These are phyloP conservation scores for Termitomyces sp. DNA, from an alignment of 768 basidiomycete species.

Conservation along the genomic window DNA sequence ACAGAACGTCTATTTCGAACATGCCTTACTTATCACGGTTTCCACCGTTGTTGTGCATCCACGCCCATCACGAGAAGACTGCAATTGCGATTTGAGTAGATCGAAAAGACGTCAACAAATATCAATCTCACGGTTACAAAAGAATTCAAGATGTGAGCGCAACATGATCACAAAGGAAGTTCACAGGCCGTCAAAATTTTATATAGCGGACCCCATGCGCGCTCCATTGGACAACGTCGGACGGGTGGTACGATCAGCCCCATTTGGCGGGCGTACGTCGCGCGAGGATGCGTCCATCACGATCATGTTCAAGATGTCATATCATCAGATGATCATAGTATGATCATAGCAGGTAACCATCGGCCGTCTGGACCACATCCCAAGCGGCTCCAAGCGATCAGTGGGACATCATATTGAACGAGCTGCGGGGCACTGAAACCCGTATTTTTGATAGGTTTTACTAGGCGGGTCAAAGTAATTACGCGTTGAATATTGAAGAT, in stretches of 20 bases:
- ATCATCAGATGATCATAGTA: background rate
- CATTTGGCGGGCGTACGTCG: background rate
- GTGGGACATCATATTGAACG: background rate
- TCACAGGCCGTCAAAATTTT: background rate
- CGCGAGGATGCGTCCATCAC: background rate
- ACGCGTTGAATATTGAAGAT: no score
- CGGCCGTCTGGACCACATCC: background rate
- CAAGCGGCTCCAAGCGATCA: background rate
- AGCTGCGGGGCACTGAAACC: background rate
- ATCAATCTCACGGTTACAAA: no score
- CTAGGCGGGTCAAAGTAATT: no score
- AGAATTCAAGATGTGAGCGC: background rate
- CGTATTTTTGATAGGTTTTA: background rate
- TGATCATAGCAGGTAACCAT: background rate
- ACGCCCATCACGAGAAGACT: background rate
- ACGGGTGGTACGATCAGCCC: no score
- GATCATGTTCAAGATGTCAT: background rate
- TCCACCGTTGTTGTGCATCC: background rate
- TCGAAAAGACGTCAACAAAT: no score
- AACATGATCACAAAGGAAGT: background rate
- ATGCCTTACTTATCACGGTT: background rate
- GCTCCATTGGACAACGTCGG: no score
- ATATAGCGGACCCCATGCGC: background rate
- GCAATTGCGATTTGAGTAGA: background rate
- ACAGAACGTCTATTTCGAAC: background rate